Evolutionary conservation across 2,329 filamentous ascomycete genomes (phyloP).

Genomic region (Xylariaceae sp.): DNA sequence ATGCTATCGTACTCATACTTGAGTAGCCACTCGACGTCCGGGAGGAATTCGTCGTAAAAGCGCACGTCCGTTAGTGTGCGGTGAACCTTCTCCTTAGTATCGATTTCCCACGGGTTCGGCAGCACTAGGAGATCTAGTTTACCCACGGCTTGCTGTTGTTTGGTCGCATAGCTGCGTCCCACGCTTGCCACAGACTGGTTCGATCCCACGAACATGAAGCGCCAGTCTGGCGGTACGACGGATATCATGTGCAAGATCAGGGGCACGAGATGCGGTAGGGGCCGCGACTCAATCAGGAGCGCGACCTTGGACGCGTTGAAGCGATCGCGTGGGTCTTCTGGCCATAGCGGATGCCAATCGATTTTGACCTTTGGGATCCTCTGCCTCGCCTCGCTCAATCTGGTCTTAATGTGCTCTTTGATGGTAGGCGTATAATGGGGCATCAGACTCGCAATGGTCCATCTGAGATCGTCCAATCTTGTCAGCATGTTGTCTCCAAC

Average conservation of each 20-base stretch:
- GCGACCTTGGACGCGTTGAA: conserved; percentile 49
- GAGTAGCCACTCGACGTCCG: conserved; percentile 49
- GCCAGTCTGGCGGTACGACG: conserved; percentile 51
- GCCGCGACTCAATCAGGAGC: conserved; percentile 47
- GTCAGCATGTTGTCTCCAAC: neutral
- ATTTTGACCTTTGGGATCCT: conserved; percentile 36
- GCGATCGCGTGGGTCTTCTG: conserved; percentile 30
- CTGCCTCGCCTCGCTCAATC: conserved; percentile 38
- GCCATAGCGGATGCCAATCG: conserved; percentile 23
- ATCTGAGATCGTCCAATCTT: conserved; percentile 33
- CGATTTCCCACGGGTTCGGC: conserved; percentile 44
- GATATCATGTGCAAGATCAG: conserved; percentile 48
- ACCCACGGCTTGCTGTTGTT: conserved; percentile 45
- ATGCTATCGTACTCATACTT: conserved; percentile 53
- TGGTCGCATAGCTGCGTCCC: conserved; percentile 41
- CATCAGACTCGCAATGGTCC: conserved; percentile 42
- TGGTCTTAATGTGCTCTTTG: conserved; percentile 34
- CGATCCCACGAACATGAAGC: conserved; percentile 49
- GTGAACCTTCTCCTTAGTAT: conserved; percentile 44
- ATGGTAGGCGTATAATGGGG: conserved; percentile 42
- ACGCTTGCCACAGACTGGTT: conserved; percentile 43
- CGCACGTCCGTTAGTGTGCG: conserved; percentile 45
- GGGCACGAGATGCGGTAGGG: conserved; percentile 44
- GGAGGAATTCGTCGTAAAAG: conserved; percentile 49
- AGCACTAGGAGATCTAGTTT: conserved; percentile 48